These are phyloP conservation scores for Ananas comosus DNA, from an alignment of 176 grass and related monocot species.

Conservation along the genomic window DNA sequence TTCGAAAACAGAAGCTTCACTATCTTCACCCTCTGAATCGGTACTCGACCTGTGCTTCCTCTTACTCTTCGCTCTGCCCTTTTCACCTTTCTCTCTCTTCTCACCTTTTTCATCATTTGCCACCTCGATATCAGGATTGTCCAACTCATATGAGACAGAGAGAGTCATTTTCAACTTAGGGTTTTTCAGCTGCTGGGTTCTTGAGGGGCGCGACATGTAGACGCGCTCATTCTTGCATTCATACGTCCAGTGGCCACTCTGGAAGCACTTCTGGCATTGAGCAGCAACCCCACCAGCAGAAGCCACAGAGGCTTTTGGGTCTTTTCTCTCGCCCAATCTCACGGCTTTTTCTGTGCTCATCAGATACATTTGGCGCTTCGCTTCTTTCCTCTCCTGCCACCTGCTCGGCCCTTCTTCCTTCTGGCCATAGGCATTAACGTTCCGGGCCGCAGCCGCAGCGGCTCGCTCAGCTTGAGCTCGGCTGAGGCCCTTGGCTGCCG, in stretches of 20 bases:
- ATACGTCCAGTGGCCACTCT: constrained; percentile 67
- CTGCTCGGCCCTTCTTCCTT: constrained; percentile 79
- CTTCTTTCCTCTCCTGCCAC: constrained; percentile 78
- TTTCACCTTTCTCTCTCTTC: constrained; percentile 24
- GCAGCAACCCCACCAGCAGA: constrained; percentile 27
- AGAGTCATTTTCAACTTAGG: constrained; percentile 49
- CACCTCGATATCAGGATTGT: constrained; percentile 55
- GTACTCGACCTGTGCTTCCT: constrained; percentile 35
- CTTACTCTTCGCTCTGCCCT: constrained; percentile 46
- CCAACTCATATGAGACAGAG: constrained; percentile 38
- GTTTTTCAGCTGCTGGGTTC: constrained; percentile 57
- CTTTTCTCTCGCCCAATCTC: constrained; percentile 56
- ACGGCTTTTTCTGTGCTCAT: constrained; percentile 75
- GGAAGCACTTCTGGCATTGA: constrained; percentile 77
- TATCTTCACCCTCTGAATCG: constrained; percentile 42
- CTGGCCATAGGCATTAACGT: constrained; percentile 77
- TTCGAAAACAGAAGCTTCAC: constrained; percentile 64
- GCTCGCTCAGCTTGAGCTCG: constrained; percentile 64
- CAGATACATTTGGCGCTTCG: constrained; percentile 80
- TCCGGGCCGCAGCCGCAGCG: constrained; percentile 42
- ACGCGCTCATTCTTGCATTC: constrained; percentile 77
- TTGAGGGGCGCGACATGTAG: constrained; percentile 52
- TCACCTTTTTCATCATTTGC: constrained; percentile 30
- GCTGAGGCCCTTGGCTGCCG: constrained; percentile 68
- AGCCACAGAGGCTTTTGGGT: constrained; percentile 29